Evolutionary conservation across 257 asterid species (phyloP).

Genomic region (Linaria vulgaris): DNA sequence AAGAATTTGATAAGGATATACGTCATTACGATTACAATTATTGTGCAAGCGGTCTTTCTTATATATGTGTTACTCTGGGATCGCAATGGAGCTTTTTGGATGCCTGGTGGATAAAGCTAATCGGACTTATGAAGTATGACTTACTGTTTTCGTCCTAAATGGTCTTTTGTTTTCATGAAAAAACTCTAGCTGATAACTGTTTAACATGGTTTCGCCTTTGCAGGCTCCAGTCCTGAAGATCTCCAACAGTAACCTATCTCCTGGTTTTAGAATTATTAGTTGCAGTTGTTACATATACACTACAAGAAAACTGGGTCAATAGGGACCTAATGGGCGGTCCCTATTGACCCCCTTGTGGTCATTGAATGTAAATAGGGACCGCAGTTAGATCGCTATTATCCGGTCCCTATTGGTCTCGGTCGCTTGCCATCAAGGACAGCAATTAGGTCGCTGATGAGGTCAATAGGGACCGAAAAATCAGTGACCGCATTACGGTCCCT

Average conservation of each 20-base stretch:
- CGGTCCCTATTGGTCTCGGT: no score
- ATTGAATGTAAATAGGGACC: no score
- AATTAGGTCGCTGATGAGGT: no score
- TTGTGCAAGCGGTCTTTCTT: constrained; percentile 64
- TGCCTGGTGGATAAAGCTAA: constrained; percentile 74
- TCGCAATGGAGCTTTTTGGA: constrained; percentile 47
- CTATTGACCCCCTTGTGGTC: no score
- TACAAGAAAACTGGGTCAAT: no score
- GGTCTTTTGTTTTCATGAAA: constrained; percentile 8
- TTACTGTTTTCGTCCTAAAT: constrained; percentile 20
- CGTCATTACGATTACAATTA: no score
- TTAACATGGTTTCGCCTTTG: constrained; percentile 39
- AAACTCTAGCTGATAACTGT: constrained; percentile 21
- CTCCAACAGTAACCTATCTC: constrained; percentile 62
- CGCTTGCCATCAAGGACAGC: no score
- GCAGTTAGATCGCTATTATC: no score
- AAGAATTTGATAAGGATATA: no score
- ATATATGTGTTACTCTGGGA: constrained; percentile 48
- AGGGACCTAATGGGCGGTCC: no score
- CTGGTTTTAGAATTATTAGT: constrained; percentile 55
- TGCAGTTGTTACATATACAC: constrained; percentile 56
- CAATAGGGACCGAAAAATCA: constrained; percentile 46
- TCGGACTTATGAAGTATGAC: constrained; percentile 80
- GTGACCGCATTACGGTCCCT: no score
- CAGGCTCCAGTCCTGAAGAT: constrained; percentile 76